Conservation (phyloP, 1,284 basidiomycete species). For the Ganoderma boninense region DNA sequence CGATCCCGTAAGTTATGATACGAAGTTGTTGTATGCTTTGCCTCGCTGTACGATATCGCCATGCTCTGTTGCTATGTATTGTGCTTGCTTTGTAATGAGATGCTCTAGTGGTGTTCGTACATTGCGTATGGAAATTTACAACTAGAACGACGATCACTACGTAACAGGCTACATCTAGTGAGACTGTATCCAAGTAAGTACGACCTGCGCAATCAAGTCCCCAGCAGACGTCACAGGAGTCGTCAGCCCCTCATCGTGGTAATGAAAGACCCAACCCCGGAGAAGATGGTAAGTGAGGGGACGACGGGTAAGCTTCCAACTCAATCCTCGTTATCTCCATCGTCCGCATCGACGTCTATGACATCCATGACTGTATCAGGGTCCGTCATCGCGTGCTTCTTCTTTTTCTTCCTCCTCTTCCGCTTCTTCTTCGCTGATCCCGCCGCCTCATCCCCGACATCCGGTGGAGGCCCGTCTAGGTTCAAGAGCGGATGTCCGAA, state of each 20-base stretch:
- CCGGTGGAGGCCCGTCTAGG: slow-evolving; percentile 57
- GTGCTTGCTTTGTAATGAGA: not conserved
- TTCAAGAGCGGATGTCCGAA: slow-evolving; percentile 57
- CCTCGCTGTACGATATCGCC: not conserved
- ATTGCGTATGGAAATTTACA: not conserved
- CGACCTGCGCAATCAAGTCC: not conserved
- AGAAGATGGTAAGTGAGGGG: too few species aligned
- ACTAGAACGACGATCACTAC: not conserved
- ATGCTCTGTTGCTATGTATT: slow-evolving; percentile 3
- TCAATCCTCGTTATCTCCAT: slow-evolving; percentile 13
- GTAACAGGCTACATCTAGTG: not conserved
- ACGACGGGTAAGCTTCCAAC: not conserved
- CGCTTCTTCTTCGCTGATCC: slow-evolving; percentile 55
- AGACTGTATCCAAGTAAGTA: not conserved
- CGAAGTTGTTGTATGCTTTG: slow-evolving; percentile 2
- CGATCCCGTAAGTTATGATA: not conserved
- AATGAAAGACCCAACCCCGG: not conserved
- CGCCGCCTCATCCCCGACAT: slow-evolving; percentile 42
- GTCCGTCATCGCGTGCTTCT: slow-evolving; percentile 48
- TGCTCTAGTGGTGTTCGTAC: not conserved
- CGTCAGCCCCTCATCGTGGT: not conserved
- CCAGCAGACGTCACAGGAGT: not conserved
- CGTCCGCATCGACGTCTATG: slow-evolving; percentile 14
- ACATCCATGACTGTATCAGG: slow-evolving; percentile 1
- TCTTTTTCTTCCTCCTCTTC: slow-evolving; percentile 65